Base-by-base conservation (phyloP, 2,329 filamentous ascomycete species). In the Daldinia sp. region DNA sequence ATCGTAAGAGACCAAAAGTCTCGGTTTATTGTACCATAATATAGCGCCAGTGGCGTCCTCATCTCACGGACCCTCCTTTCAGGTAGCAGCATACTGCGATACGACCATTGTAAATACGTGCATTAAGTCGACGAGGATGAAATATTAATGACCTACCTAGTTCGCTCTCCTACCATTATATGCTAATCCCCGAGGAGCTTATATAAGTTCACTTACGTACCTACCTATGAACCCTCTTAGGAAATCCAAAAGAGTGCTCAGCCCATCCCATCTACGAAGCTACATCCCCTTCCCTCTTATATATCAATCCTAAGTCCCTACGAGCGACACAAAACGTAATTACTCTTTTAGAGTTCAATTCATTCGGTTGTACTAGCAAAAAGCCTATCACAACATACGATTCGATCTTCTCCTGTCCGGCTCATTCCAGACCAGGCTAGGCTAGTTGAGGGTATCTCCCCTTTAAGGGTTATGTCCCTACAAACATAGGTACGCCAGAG, bases 351-450 rank as follows among this genome's bases (percentile, higher is more conserved):
- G 53, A 35, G 18, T 26, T 60, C 48, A 55, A 56, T 68, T 68
- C 60, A 60, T 68, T 69, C 61, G 60, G 53, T 60, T 62, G 41
- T 58, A 70, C 72, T 75, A 72, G 72, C 71, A 72, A 59, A 59
- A 39, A 74, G 73, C 72, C 74, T 74, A 72, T 73, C 65, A 72
- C 64, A 59, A 71, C 56, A n/a, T 33, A 26, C 15, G 26, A 51
- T 51, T n/a, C 26, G 61, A 71, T 63, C 66, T 61, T 48, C 55
- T 63, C 63, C 66, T 46, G 66, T 60, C 58, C 26, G 39, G 53
- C 65, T 37, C 42, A 18, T 10, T n/a, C 41, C 56, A 13, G 28
- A 30, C 46, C 26, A 51, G 46, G 44, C 44, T 48, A 23, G 44
- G 44, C 23, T 15, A 28, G 23, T 48, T 13, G 20, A 48, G 44